Conservation (phyloP, 2,329 filamentous ascomycete species). For the Cephalotrichum gorgonifer region DNA sequence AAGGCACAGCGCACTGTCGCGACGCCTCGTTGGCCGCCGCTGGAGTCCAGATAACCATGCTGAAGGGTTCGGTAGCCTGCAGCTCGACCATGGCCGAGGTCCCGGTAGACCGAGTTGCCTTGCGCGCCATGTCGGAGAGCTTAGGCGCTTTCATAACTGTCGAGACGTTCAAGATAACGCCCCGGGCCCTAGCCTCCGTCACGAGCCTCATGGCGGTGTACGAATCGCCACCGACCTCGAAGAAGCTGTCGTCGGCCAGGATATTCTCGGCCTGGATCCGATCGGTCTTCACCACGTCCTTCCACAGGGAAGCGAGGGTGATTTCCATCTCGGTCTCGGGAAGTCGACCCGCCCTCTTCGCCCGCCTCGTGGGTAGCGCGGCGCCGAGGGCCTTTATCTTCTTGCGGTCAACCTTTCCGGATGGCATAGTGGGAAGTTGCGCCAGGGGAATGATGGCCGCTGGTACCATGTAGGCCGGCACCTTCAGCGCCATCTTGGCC, state of each 20-base stretch:
- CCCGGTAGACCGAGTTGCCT: background rate
- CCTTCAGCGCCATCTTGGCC: constrained; percentile 19
- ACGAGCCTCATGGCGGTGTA: constrained; percentile 32
- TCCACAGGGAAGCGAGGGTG: constrained; percentile 25
- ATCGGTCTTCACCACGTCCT: constrained; percentile 20
- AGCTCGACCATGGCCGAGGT: background rate
- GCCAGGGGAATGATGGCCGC: background rate
- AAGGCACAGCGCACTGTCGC: constrained; percentile 4
- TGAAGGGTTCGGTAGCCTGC: background rate
- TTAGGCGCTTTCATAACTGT: constrained; percentile 27
- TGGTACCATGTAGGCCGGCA: constrained; percentile 9
- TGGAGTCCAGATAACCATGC: background rate
- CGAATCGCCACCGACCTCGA: constrained; percentile 35
- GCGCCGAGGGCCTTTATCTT: constrained; percentile 31
- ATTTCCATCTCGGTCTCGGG: constrained; percentile 26
- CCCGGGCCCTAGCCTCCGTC: constrained; percentile 22
- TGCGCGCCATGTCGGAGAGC: constrained; percentile 29
- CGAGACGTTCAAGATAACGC: constrained; percentile 28
- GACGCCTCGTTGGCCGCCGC: background rate
- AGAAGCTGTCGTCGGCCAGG: constrained; percentile 31
- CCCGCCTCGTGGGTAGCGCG: constrained; percentile 16
- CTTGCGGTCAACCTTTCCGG: constrained; percentile 5
- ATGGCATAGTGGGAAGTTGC: background rate
- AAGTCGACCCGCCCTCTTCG: background rate
- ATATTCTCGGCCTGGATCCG: constrained; percentile 12